Conservation (phyloP, 441 rosid species). For the Eutrema salsugineum region DNA sequence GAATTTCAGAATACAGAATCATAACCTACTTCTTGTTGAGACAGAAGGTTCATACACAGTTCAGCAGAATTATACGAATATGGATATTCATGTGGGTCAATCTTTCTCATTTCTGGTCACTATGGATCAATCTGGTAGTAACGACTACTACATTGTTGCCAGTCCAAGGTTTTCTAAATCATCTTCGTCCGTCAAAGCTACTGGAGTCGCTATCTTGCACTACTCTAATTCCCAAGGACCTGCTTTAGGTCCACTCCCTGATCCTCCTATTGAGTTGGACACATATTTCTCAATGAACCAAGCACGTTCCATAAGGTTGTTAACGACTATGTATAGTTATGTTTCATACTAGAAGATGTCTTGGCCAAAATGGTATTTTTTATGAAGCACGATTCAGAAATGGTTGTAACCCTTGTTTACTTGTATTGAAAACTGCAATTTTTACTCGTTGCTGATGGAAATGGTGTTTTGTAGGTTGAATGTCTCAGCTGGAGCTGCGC, state of each 20-base stretch:
- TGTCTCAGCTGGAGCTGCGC: constrained; percentile 84
- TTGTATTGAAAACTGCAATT: not conserved
- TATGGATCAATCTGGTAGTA: constrained; percentile 81
- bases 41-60: constrained; percentile 91
- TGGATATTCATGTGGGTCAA: constrained; percentile 94
- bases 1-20: constrained; percentile 87
- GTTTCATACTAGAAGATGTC: constrained; percentile 17
- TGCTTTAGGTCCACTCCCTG: constrained; percentile 86
- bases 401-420: not conserved
- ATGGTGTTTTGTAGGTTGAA: constrained; percentile 56
- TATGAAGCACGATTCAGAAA: too few relatives aligned
- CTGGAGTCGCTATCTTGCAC: constrained; percentile 77
- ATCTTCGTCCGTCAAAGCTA: constrained; percentile 45
- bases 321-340: constrained; percentile 21
- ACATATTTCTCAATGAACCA: constrained; percentile 86
- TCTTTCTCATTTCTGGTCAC: constrained; percentile 86
- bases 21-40: constrained; percentile 83
- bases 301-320: constrained; percentile 95
- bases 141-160: constrained; percentile 81
- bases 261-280: constrained; percentile 62
- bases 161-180: constrained; percentile 65
- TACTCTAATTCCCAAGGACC: constrained; percentile 82
- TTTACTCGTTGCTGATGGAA: constrained; percentile 9
- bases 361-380: not conserved
- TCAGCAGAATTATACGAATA: constrained; percentile 71